phyloP scores from a whole-genome alignment of 1,139 yeast genomes.

The Nakaseomyces sp. region DNA sequence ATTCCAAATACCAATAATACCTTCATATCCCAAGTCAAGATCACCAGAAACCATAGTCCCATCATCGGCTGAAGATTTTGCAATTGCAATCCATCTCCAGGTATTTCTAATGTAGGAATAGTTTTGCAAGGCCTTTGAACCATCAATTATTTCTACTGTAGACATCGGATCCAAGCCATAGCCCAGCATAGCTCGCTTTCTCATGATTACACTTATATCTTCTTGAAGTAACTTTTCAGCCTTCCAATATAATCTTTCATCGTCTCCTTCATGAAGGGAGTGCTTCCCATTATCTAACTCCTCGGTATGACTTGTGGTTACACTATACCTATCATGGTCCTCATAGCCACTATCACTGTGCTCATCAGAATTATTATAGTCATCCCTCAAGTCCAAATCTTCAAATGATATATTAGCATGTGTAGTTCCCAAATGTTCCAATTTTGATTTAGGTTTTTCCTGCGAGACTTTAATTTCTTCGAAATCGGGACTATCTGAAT shows the following conservation, averaged over 20 bases:
- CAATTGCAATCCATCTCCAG: conserved; percentile 84
- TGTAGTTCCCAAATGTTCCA: conserved; percentile 16
- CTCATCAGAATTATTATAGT: conserved; percentile 16
- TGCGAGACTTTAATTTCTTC: conserved; percentile 27
- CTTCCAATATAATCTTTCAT: conserved; percentile 24
- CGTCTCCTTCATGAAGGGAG: conserved; percentile 18
- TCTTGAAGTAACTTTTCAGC: conserved; percentile 39
- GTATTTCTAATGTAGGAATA: conserved; percentile 59
- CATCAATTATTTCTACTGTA: conserved; percentile 56
- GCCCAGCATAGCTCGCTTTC: conserved; percentile 61
- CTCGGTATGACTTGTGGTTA: conserved; percentile 10
- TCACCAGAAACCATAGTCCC: conserved; percentile 59
- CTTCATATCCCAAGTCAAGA: conserved; percentile 78
- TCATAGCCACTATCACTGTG: conserved; percentile 15
- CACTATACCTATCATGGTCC: conserved; percentile 28
- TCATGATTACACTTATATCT: conserved; percentile 59
- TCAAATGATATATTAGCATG: conserved; percentile 27
- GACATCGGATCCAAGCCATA: conserved; percentile 63
- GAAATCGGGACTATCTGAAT: conserved; percentile 40
- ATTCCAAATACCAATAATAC: conserved; percentile 85
- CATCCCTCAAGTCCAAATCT: conserved; percentile 27
- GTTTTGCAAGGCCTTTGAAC: conserved; percentile 43
- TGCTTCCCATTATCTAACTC: conserved; percentile 18
- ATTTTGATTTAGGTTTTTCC: conserved; percentile 34
- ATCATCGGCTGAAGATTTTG: conserved; percentile 56